Evolutionary conservation across 2,329 filamentous ascomycete species (phyloP).

Genomic region (Aspergillus sp.): DNA sequence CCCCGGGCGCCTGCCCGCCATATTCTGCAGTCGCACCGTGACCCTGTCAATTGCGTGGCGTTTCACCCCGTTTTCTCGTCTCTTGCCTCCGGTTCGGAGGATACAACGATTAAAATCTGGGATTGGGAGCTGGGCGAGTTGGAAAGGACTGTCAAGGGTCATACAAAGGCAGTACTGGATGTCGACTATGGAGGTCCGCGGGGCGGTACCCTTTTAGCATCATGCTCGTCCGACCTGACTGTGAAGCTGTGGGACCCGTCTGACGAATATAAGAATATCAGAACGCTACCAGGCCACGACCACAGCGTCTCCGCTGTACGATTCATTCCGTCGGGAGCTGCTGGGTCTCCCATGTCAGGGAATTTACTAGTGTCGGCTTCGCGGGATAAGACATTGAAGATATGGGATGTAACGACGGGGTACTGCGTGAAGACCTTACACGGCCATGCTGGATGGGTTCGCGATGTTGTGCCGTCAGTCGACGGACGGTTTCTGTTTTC

Average conservation of each 20-base stretch:
- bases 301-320: slow-evolving; percentile 83
- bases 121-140: slow-evolving; percentile 91
- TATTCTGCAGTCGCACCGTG: slow-evolving; percentile 71
- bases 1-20: slow-evolving; percentile 74
- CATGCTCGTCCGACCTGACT: slow-evolving; percentile 78
- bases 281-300: slow-evolving; percentile 82
- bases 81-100: slow-evolving; percentile 81
- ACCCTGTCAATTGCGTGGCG: slow-evolving; percentile 74
- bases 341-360: slow-evolving; percentile 65
- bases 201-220: slow-evolving; percentile 68
- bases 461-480: slow-evolving; percentile 70
- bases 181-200: slow-evolving; percentile 83
- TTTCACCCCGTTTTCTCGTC: slow-evolving; percentile 91
- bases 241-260: slow-evolving; percentile 93
- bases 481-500: slow-evolving; percentile 79
- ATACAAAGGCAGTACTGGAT: slow-evolving; percentile 79
- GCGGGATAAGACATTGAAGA: slow-evolving; percentile 70
- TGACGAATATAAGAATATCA: slow-evolving; percentile 90
- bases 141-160: slow-evolving; percentile 82
- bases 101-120: slow-evolving; percentile 93
- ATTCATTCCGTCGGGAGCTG: slow-evolving; percentile 76
- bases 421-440: slow-evolving; percentile 86
- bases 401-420: slow-evolving; percentile 90
- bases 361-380: slow-evolving; percentile 82
- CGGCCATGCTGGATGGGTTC: slow-evolving; percentile 84